Percentiles rank a stretch among this genome's conserved stretches.
Conservation (phyloP, 2,329 filamentous ascomycete genomes). For the Boeremia exigua region DNA sequence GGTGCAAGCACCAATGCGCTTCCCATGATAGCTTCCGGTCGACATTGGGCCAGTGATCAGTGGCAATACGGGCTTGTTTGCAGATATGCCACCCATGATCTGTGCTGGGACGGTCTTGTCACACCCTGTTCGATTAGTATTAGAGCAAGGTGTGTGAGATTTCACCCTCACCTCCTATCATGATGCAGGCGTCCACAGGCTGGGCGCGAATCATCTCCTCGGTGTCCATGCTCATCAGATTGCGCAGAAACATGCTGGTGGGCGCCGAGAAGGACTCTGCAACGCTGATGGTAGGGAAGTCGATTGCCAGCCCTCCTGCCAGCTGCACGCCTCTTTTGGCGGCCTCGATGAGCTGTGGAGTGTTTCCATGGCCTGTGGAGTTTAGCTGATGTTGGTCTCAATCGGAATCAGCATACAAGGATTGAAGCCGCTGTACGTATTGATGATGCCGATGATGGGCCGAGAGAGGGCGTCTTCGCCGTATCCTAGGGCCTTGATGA, state of each 20-base stretch:
- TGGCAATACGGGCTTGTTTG: conserved; percentile 73
- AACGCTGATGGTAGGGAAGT: conserved; percentile 76
- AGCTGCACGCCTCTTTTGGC: conserved; percentile 72
- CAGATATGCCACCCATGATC: conserved; percentile 76
- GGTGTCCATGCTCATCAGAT: conserved; percentile 80
- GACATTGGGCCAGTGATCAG: conserved; percentile 78
- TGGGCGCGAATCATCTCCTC: conserved; percentile 79
- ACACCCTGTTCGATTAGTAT: conserved; percentile 59
- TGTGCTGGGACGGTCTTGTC: conserved; percentile 78
- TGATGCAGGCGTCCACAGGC: conserved; percentile 70
- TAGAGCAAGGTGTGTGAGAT: not conserved
- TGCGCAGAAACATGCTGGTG: conserved; percentile 77
- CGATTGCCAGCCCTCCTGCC: conserved; percentile 70
- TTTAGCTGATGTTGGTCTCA: not conserved
- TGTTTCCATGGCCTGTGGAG: conserved; percentile 66
- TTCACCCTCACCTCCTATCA: conserved; percentile 64
- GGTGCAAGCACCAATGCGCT: conserved; percentile 73
- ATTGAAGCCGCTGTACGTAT: conserved; percentile 76
- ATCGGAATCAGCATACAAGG: conserved; percentile 52
- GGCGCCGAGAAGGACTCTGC: conserved; percentile 73
- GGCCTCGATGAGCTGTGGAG: conserved; percentile 74
- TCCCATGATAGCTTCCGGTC: conserved; percentile 70
- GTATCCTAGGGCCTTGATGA: conserved; percentile 78
- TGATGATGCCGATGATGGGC: conserved; percentile 76
- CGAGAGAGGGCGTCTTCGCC: conserved; percentile 72